phyloP scores from a whole-genome alignment of 2,329 filamentous ascomycete genomes.

The Ceratocystis variospora region DNA sequence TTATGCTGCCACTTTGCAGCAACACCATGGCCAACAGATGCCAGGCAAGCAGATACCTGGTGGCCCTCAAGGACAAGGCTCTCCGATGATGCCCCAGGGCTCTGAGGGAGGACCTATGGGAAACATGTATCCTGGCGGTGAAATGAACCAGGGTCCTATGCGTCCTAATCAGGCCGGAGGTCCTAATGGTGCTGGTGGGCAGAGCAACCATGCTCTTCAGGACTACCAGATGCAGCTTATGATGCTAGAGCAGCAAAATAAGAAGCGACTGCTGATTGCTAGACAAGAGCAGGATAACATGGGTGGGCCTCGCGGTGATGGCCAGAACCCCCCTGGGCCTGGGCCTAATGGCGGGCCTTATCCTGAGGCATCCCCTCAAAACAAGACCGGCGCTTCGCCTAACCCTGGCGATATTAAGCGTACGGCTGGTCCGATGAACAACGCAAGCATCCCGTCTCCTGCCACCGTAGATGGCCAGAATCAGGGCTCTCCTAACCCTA shows the following conservation, averaged over 20 bases:
- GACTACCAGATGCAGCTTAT: slow-evolving; percentile 86
- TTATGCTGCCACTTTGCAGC: slow-evolving; percentile 72
- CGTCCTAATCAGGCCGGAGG: slow-evolving; percentile 37
- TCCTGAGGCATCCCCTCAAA: slow-evolving; percentile 55
- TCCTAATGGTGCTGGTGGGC: slow-evolving; percentile 29
- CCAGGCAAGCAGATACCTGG: slow-evolving; percentile 58
- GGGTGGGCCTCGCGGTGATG: slow-evolving; percentile 35
- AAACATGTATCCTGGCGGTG: slow-evolving; percentile 47
- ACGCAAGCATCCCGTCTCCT: slow-evolving; percentile 54
- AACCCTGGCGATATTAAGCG: slow-evolving; percentile 70
- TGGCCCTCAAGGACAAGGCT: slow-evolving; percentile 62
- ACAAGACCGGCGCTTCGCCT: slow-evolving; percentile 56
- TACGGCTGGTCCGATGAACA: slow-evolving; percentile 58
- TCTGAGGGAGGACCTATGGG: slow-evolving; percentile 48
- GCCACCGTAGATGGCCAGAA: slow-evolving; percentile 54
- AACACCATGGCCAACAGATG: slow-evolving; percentile 70
- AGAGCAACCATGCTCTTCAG: slow-evolving; percentile 65
- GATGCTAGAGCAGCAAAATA: slow-evolving; percentile 76
- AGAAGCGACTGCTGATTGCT: slow-evolving; percentile 73
- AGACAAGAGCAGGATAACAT: slow-evolving; percentile 60
- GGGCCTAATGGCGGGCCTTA: slow-evolving; percentile 49
- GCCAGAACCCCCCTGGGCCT: slow-evolving; percentile 40
- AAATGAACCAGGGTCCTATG: slow-evolving; percentile 45
- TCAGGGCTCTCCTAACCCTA: slow-evolving; percentile 49
- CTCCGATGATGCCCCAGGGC: slow-evolving; percentile 66